Conservation (phyloP, 108 stramenopile genomes). For the Conticribra guillardii region DNA sequence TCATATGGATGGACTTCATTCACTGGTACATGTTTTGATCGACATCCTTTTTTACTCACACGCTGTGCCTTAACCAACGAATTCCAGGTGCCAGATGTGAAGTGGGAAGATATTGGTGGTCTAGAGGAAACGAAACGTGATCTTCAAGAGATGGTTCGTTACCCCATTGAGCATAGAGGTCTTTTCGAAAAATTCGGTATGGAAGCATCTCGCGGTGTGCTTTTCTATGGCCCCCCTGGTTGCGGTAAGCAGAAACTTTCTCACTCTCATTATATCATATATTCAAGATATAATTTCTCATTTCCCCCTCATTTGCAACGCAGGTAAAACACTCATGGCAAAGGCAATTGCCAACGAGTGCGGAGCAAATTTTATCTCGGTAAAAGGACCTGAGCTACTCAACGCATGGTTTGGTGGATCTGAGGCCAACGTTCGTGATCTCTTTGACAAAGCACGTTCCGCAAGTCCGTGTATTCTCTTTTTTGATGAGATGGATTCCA, state of each 20-base stretch:
- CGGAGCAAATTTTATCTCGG: constrained; percentile 96
- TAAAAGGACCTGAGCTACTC: constrained; percentile 96
- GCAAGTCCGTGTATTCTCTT: constrained; percentile 96
- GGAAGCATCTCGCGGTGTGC: constrained; percentile 91
- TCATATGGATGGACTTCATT: neutral
- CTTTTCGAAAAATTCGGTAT: constrained; percentile 93
- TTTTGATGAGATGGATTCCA: constrained; percentile 99
- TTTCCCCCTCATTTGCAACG: neutral
- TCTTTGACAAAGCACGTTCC: constrained; percentile 90
- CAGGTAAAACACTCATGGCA: constrained; percentile 96
- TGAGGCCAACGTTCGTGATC: constrained; percentile 96
- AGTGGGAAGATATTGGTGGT: constrained; percentile 99
- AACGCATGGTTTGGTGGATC: constrained; percentile 98
- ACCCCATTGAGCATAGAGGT: constrained; percentile 97
- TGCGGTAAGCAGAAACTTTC: constrained; percentile 44
- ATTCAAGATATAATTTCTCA: neutral
- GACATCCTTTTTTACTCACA: too few relatives aligned
- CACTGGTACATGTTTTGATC: too few relatives aligned
- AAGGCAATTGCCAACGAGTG: constrained; percentile 99
- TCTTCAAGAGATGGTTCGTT: constrained; percentile 96
- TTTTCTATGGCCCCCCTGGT: constrained; percentile 95
- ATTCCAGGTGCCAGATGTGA: constrained; percentile 94
- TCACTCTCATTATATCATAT: neutral
- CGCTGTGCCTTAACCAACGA: too few relatives aligned
- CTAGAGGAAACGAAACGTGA: constrained; percentile 99